Evolutionary conservation across 2,329 filamentous ascomycete genomes (phyloP), one percentile per base, ranked within the genome.

Genomic region (Talaromyces pinophilus): DNA sequence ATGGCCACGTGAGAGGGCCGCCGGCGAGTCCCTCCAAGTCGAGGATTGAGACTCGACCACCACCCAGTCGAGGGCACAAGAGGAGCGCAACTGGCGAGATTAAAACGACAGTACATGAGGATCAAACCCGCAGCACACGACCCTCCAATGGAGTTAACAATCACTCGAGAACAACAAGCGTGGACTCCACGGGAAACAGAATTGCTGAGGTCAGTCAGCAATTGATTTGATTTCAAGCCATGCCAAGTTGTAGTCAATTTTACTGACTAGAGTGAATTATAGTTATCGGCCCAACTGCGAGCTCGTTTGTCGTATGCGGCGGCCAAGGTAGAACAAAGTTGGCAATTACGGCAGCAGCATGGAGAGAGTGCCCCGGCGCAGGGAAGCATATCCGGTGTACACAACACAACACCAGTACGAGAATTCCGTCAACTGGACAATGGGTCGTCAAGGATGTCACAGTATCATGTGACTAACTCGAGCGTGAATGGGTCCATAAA

Each of bases 241-340:
- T 60, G 28, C 19, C 4, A 60, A 28, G 28, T 62, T 17, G 55
- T 50, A 54, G 11, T 33, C 17, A 28, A 38, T 46, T 50, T 54
- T 63, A 57, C 48, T 71, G 65, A 71, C 75, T 62, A 33, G 57
- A 52, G 25, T 69, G 50, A 30, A 67, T 59, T 72, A 55, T 76
- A 93, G 90, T 81, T 92, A 63, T 92, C 92, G 48, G 87, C 89
- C 64, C 91, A 94, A 74, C 85, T 98, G 62, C 90, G 90, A 75
- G 89, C 92, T 61, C 90, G 92, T 72, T 85, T 98, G 33, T 92
- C 92, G 6, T 97, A 97, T 78, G 94, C 94, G 70, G 95, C 96
- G 86, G 86, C 96, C 75, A 97, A 97, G 78, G 91, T 97, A 48
- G 92, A 92, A 75, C 89, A 96, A 74, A 92, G 92, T 67, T 95